phyloP scores from a whole-genome alignment of 169 alveolate genomes.

The Plasmodium chabaudi region DNA sequence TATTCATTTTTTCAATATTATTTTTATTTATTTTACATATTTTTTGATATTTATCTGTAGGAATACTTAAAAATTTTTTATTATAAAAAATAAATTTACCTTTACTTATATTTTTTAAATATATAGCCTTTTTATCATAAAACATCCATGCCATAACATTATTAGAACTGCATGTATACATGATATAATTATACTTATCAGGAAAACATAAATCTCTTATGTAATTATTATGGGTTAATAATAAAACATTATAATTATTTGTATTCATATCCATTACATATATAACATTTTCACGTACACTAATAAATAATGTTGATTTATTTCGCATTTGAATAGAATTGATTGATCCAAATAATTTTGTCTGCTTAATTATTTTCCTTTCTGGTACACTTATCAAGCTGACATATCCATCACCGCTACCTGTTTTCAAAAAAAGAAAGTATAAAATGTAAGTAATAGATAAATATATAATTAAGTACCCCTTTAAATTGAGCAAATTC shows the following conservation, averaged over 20 bases:
- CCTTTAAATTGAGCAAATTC: too few species aligned
- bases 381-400: constrained; percentile 54
- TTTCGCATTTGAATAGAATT: constrained; percentile 75
- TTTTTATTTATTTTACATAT: constrained; percentile 29
- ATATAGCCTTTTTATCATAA: constrained; percentile 60
- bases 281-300: constrained; percentile 56
- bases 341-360: constrained; percentile 51
- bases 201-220: constrained; percentile 64
- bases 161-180: constrained; percentile 73
- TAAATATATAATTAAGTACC: too few species aligned
- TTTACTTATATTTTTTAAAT: constrained; percentile 50
- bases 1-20: constrained; percentile 2
- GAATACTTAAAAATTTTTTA: constrained; percentile 47
- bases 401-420: constrained; percentile 72
- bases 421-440: neutral
- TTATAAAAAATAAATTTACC: constrained; percentile 61
- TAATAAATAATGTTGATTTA: constrained; percentile 35
- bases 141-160: constrained; percentile 72
- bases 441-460: neutral
- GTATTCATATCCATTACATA: constrained; percentile 62
- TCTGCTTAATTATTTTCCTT: constrained; percentile 42
- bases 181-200: constrained; percentile 29
- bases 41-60: constrained; percentile 43
- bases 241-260: constrained; percentile 28
- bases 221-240: constrained; percentile 36